Conservation (phyloP, 1,284 basidiomycete species). For the Malassezia brasiliensis region DNA sequence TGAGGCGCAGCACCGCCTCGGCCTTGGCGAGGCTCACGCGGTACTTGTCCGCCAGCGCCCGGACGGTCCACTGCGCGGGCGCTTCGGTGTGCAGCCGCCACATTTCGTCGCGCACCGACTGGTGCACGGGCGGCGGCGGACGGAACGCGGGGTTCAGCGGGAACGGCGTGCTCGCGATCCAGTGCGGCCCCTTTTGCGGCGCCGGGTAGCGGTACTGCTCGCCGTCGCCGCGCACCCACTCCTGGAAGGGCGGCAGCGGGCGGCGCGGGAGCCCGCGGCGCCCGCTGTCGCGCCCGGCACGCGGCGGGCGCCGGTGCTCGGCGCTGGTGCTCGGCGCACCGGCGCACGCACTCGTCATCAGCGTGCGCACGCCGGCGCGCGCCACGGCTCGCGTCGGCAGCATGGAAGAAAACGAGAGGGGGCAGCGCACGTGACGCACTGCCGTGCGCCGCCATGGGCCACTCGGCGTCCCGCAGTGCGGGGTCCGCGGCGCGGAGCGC, state of each 20-base stretch:
- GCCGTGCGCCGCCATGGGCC: background rate
- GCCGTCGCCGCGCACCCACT: slow-evolving; percentile 34
- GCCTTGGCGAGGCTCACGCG: slow-evolving; percentile 32
- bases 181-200: slow-evolving; percentile 36
- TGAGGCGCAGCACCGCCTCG: slow-evolving; percentile 38
- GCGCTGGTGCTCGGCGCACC: background rate
- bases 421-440: background rate
- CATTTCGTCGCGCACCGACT: slow-evolving; percentile 33
- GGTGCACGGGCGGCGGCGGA: slow-evolving; percentile 36
- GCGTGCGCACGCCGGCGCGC: background rate
- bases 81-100: slow-evolving; percentile 35
- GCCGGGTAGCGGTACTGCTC: slow-evolving; percentile 31
- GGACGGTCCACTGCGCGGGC: slow-evolving; percentile 33
- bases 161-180: slow-evolving; percentile 43
- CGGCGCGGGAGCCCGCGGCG: slow-evolving; percentile 8
- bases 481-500: background rate
- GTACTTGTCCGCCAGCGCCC: slow-evolving; percentile 35
- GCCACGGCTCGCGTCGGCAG: background rate
- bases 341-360: background rate
- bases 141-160: slow-evolving; percentile 44
- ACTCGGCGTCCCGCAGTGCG: background rate
- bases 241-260: slow-evolving; percentile 27
- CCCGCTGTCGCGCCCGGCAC: background rate
- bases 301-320: background rate
- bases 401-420: background rate